Conservation (phyloP, 345 rosid species). For the Lenwebbia sp. region DNA sequence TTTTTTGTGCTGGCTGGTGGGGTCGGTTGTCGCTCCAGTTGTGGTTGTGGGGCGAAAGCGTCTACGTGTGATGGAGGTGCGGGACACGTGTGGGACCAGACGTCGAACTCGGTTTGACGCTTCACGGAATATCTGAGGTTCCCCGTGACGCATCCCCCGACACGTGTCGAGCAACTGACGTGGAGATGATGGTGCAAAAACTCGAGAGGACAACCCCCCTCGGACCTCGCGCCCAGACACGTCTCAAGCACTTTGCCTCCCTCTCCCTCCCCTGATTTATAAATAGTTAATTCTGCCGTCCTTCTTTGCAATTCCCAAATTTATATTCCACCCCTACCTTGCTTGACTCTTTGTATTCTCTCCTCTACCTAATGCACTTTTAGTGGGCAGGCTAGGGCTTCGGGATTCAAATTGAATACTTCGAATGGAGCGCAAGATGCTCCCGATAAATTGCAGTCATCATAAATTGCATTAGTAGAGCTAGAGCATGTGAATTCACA, state of each 20-base stretch:
- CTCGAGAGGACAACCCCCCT: not conserved
- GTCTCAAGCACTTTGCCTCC: not conserved
- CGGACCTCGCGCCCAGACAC: not conserved
- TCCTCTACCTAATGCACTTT: not conserved
- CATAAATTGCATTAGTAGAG: not conserved
- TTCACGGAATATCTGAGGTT: slow-evolving; percentile 16
- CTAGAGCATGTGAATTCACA: too few relatives aligned
- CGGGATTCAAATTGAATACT: not conserved
- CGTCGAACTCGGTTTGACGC: slow-evolving; percentile 3
- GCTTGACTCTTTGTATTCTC: not conserved
- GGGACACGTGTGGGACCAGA: slow-evolving; percentile 24
- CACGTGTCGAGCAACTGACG: slow-evolving; percentile 25
- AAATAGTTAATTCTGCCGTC: not conserved
- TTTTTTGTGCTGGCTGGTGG: not conserved
- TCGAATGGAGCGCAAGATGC: not conserved
- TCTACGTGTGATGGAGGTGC: not conserved
- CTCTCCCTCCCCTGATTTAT: not conserved
- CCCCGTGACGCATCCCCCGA: not conserved
- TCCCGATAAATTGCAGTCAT: not conserved
- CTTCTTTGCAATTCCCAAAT: not conserved
- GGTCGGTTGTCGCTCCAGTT: not conserved
- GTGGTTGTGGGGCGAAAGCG: slow-evolving; percentile 1
- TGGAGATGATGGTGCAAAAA: slow-evolving; percentile 11
- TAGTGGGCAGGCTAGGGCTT: not conserved
- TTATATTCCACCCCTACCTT: not conserved